Evolutionary conservation across 2,329 filamentous ascomycete species (phyloP).

Genomic region (Curvularia hawaiiensis): DNA sequence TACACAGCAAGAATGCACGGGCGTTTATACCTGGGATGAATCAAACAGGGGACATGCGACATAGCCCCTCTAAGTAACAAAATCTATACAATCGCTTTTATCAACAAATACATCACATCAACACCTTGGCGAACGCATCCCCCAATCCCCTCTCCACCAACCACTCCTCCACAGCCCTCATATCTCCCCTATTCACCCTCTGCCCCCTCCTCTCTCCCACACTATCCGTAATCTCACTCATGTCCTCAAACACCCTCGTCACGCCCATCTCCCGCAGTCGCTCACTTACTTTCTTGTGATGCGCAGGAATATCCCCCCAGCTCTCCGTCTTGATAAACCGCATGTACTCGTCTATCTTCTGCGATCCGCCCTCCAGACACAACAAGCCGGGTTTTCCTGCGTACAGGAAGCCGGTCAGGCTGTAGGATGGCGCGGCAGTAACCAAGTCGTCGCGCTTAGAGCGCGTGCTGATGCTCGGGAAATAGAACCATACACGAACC

Average conservation of each 20-base stretch:
- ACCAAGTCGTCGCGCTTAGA: slow-evolving; percentile 64
- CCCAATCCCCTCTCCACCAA: slow-evolving; percentile 53
- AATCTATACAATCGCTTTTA: neutral
- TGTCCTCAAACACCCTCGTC: slow-evolving; percentile 57
- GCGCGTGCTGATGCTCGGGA: slow-evolving; percentile 65
- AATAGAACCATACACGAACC: slow-evolving; percentile 67
- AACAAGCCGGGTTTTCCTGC: slow-evolving; percentile 64
- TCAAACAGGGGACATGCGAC: neutral
- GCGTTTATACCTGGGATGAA: neutral
- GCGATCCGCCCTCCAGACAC: slow-evolving; percentile 57
- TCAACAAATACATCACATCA: slow-evolving; percentile 22
- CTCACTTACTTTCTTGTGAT: slow-evolving; percentile 68
- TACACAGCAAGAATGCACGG: neutral
- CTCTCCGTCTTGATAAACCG: slow-evolving; percentile 67
- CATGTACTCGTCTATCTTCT: slow-evolving; percentile 63
- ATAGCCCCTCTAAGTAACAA: neutral
- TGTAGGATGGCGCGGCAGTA: slow-evolving; percentile 57
- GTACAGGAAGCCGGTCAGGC: slow-evolving; percentile 63
- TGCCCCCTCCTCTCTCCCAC: slow-evolving; percentile 57
- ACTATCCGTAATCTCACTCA: slow-evolving; percentile 62
- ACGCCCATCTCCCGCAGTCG: slow-evolving; percentile 52
- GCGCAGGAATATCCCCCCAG: slow-evolving; percentile 66
- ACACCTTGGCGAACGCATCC: slow-evolving; percentile 53
- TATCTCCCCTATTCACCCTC: slow-evolving; percentile 58
- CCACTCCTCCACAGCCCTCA: slow-evolving; percentile 60